A percentile compares a stretch with the other conserved stretches of the same genome.
These are phyloP conservation scores for Citrus sp. DNA, from an alignment of 345 rosid species.

Conservation along the genomic window DNA sequence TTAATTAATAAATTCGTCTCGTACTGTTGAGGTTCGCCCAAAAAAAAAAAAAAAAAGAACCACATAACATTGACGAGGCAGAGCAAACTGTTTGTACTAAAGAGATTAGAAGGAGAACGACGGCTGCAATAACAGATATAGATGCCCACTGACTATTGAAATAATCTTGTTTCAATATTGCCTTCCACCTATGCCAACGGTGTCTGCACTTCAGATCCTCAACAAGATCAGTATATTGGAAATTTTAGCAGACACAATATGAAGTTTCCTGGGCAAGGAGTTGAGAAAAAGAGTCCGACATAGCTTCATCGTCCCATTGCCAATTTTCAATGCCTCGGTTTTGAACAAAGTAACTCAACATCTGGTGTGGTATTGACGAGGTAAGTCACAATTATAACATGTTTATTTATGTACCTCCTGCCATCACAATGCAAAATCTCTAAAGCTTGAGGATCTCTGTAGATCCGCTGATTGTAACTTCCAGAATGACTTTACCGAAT, in stretches of 20 bases:
- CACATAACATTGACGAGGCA: too few species aligned
- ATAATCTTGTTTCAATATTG: neutral
- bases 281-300: constrained; percentile 1
- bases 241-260: neutral
- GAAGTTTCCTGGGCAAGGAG: rapidly evolving
- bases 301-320: neutral
- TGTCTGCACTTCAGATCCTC: neutral
- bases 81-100: too few species aligned
- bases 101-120: too few species aligned
- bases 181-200: constrained; percentile 13
- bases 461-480: neutral
- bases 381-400: neutral
- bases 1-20: too few species aligned
- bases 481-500: neutral
- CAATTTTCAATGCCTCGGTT: neutral
- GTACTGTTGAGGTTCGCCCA: too few species aligned
- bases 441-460: neutral
- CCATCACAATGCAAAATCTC: neutral
- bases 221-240: neutral
- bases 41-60: too few species aligned
- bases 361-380: constrained; percentile 6
- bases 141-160: constrained; percentile 17
- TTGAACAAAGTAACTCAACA: constrained; percentile 1
- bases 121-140: neutral
- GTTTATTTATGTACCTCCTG: neutral